phyloP scores from a whole-genome alignment of 768 basidiomycete species.

The Obba rivulosa region DNA sequence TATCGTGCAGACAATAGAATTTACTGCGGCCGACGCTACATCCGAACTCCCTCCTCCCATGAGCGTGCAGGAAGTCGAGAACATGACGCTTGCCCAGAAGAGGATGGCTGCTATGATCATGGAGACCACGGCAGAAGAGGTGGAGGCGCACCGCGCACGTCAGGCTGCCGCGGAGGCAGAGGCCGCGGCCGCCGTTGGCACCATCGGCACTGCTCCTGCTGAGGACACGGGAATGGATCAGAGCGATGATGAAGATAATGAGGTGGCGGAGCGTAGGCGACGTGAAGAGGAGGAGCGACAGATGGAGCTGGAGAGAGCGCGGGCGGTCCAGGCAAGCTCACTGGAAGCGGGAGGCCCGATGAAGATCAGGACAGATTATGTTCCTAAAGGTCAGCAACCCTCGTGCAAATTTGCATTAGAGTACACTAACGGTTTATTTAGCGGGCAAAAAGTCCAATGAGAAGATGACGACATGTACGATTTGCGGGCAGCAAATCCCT shows the following conservation, averaged over 20 bases:
- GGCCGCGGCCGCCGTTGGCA: conserved; percentile 74
- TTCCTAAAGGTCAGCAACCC: conserved; percentile 75
- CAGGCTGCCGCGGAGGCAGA: conserved; percentile 85
- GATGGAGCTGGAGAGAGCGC: conserved; percentile 70
- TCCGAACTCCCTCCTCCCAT: conserved; percentile 95
- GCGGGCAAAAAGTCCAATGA: conserved; percentile 66
- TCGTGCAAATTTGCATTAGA: neutral
- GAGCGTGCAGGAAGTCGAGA: conserved; percentile 91
- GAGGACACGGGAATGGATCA: conserved; percentile 76
- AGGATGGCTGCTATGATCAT: conserved; percentile 98
- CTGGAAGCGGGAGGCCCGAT: conserved; percentile 72
- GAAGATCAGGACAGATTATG: conserved; percentile 95
- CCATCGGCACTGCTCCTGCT: conserved; percentile 45
- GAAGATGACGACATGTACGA: conserved; percentile 80
- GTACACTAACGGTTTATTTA: conserved; percentile 23
- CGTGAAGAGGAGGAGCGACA: conserved; percentile 68
- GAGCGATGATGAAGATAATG: conserved; percentile 75
- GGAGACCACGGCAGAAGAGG: conserved; percentile 87
- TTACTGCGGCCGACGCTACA: conserved; percentile 86
- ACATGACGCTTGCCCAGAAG: conserved; percentile 95
- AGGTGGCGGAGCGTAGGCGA: conserved; percentile 50
- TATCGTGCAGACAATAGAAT: conserved; percentile 96
- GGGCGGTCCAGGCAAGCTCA: conserved; percentile 75
- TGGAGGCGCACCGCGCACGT: conserved; percentile 74
- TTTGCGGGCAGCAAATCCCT: conserved; percentile 95